Evolutionary conservation across 176 grass and related monocot genomes (phyloP).

Genomic region (Eragrostis nindensis): DNA sequence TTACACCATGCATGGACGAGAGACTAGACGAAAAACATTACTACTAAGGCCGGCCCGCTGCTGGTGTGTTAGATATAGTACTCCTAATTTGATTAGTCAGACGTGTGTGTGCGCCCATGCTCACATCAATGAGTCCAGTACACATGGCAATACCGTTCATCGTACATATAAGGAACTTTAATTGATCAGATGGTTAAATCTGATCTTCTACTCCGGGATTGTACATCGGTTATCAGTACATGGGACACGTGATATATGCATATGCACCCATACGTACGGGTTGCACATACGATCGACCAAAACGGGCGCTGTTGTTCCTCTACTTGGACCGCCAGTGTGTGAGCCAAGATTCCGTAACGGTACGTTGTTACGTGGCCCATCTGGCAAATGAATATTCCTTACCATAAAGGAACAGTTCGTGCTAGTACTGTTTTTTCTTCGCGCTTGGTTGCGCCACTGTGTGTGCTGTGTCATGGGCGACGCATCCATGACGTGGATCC

Average conservation of each 20-base stretch:
- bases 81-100: no score
- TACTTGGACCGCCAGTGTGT: no score
- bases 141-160: background rate
- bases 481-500: constrained; percentile 30
- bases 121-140: background rate
- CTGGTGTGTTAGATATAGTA: no score
- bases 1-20: no score
- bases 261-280: background rate
- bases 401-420: background rate
- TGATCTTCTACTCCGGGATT: no score
- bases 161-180: background rate
- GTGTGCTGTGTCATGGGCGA: background rate
- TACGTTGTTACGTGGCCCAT: background rate
- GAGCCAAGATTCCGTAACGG: background rate
- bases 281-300: background rate
- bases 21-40: no score
- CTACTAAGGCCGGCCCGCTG: no score
- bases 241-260: background rate
- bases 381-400: background rate
- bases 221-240: no score
- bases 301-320: background rate
- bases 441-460: background rate
- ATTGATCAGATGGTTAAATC: no score
- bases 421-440: background rate
- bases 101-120: background rate